These are phyloP conservation scores for Agrocybe praecox DNA, from an alignment of 768 basidiomycete species.

Conservation along the genomic window DNA sequence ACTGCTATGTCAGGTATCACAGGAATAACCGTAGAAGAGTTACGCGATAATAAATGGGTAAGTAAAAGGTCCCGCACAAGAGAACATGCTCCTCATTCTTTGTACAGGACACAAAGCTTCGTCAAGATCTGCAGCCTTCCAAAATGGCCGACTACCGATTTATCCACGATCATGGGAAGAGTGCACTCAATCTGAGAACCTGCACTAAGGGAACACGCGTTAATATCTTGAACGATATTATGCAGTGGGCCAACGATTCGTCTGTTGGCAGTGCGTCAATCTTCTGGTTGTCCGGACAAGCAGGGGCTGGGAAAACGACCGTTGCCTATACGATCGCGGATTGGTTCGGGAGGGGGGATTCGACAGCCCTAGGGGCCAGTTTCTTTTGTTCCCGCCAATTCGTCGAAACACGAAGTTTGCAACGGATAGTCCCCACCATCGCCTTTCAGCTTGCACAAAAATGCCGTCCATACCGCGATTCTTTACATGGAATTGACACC, in stretches of 20 bases:
- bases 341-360: conserved; percentile 1
- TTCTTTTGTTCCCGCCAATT: conserved; percentile 31
- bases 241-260: conserved; percentile 23
- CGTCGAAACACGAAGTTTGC: conserved; percentile 15
- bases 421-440: conserved; percentile 24
- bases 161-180: no score
- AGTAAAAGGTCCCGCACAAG: not conserved
- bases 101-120: no score
- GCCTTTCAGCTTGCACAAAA: conserved; percentile 24
- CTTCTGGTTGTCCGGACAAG: conserved; percentile 21
- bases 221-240: conserved; percentile 19
- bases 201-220: no score
- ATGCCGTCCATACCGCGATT: conserved; percentile 19
- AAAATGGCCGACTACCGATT: no score
- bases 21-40: conserved; percentile 9
- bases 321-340: conserved; percentile 25
- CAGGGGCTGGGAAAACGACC: conserved; percentile 24
- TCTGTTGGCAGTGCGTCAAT: conserved; percentile 14
- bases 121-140: no score
- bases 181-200: no score
- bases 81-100: no score
- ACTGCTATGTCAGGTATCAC: conserved; percentile 6
- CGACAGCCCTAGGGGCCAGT: conserved; percentile 19
- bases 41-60: conserved; percentile 7
- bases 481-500: conserved; percentile 9